Evolutionary conservation across 257 asterid genomes (phyloP), one percentile per base, ranked within the genome.

Genomic region (Prunella vulgaris): DNA sequence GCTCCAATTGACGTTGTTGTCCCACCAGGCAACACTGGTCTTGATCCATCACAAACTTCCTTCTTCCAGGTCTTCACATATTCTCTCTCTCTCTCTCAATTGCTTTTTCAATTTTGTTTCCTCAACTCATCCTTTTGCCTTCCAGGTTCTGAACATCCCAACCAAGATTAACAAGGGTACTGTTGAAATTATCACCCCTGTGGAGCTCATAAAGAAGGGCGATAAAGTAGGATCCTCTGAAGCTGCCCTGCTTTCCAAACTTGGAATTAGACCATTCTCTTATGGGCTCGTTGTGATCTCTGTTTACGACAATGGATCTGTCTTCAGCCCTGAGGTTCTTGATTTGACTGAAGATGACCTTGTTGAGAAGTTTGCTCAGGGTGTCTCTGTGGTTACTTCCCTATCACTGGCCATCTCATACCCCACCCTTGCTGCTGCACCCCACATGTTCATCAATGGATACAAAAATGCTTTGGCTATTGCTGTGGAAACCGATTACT

Each of bases 161-260:
- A 93, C 99, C 30, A 93, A 93, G 83, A 93, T 93, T 75, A 93
- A 93, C 95, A 93, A 93, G 90, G 97, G 99, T 30, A 94, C 97
- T 24, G 99, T 94, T 1, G 99, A 94, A 75, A 94, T 94, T 27
- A 85, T 94, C 74, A 94, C 99, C 14, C 99, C 99, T 4, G 99
- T 91, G 14, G 99, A 94, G 77, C 96, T 94, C 18, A 85, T 94
- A 80, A 89, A 76, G 86, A 94, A 94, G 90, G 99, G 99, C 18
- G 97, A 90, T 1, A 93, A 90, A 84, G 99, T 93, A 72, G 96
- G 96, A 12, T 93, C 99, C 30, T 90, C 97, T 15, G 99, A 90
- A 70, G 96, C 99, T 79, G 99, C 99, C 2, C 49, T 93, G 66
- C 93, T 93, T 15, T 82, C 99, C 12, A 93, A 93, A 64, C 99